phyloP scores from a whole-genome alignment of 1,284 basidiomycete genomes.

The Veloboletus limbatus region DNA sequence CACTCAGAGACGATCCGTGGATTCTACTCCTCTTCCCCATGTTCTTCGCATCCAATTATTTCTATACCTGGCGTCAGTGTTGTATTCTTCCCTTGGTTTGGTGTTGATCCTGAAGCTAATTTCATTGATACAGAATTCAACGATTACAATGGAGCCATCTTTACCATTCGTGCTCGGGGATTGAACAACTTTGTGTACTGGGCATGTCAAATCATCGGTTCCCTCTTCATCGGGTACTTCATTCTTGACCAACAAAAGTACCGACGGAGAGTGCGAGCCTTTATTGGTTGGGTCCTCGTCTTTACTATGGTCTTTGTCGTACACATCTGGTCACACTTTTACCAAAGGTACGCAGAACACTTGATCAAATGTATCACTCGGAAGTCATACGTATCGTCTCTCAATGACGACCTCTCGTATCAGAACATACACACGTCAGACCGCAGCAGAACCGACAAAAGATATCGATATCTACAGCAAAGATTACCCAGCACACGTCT shows the following conservation, averaged over 20 bases:
- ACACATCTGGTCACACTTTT: conserved; percentile 50
- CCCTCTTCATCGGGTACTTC: too few relatives aligned
- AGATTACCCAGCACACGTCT: conserved; percentile 33
- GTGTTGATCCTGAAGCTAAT: too few relatives aligned
- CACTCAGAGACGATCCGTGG: conserved; percentile 34
- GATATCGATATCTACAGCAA: conserved; percentile 32
- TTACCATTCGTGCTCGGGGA: conserved; percentile 37
- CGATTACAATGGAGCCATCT: conserved; percentile 38
- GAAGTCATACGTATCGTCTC: too few relatives aligned
- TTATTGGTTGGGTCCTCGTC: conserved; percentile 45
- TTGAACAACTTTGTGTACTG: conserved; percentile 39
- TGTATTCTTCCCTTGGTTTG: too few relatives aligned
- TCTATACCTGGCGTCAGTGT: conserved; percentile 42
- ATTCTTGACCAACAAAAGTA: too few relatives aligned
- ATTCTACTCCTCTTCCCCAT: conserved; percentile 38
- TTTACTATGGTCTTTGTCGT: conserved; percentile 46
- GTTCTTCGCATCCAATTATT: conserved; percentile 38
- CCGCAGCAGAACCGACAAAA: too few relatives aligned
- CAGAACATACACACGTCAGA: conserved; percentile 21
- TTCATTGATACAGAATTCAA: conserved; percentile 36
- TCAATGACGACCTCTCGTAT: too few relatives aligned
- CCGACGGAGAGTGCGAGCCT: too few relatives aligned
- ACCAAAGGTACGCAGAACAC: conserved; percentile 49
- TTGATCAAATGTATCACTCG: too few relatives aligned
- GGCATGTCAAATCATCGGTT: conserved; percentile 38